Conservation (phyloP, 2,329 filamentous ascomycete species). For the Daldinia eschscholtzii region DNA sequence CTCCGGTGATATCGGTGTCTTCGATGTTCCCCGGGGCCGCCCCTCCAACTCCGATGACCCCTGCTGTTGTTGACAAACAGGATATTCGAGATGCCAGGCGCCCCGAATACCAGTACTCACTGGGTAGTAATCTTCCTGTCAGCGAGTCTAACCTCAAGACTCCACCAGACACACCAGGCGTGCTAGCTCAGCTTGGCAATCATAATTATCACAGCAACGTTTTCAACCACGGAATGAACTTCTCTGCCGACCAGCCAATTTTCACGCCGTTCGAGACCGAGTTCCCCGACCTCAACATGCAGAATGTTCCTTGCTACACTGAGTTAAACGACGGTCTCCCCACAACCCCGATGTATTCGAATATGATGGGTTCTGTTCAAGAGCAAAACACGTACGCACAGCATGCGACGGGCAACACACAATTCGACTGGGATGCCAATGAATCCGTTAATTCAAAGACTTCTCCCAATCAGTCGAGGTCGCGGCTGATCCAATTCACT, state of each 20-base stretch:
- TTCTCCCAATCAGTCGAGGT: constrained; percentile 55
- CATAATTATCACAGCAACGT: constrained; percentile 56
- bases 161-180: constrained; percentile 66
- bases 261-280: constrained; percentile 64
- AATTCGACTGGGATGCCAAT: constrained; percentile 65
- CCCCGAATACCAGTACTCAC: constrained; percentile 55
- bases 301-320: constrained; percentile 61
- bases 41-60: constrained; percentile 65
- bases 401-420: constrained; percentile 56
- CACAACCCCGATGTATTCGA: constrained; percentile 61
- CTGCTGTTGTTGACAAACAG: constrained; percentile 57
- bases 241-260: constrained; percentile 62
- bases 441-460: constrained; percentile 57
- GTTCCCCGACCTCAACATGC: constrained; percentile 58
- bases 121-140: constrained; percentile 46
- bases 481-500: constrained; percentile 62
- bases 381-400: constrained; percentile 51
- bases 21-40: constrained; percentile 57
- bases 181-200: constrained; percentile 58
- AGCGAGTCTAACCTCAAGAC: constrained; percentile 63
- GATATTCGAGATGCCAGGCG: constrained; percentile 56
- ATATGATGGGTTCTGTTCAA: constrained; percentile 59
- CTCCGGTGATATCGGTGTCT: constrained; percentile 57
- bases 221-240: constrained; percentile 44
- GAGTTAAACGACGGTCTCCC: constrained; percentile 60